Conservation (phyloP, 2,329 filamentous ascomycete species). For the Elsinoe arachidis region DNA sequence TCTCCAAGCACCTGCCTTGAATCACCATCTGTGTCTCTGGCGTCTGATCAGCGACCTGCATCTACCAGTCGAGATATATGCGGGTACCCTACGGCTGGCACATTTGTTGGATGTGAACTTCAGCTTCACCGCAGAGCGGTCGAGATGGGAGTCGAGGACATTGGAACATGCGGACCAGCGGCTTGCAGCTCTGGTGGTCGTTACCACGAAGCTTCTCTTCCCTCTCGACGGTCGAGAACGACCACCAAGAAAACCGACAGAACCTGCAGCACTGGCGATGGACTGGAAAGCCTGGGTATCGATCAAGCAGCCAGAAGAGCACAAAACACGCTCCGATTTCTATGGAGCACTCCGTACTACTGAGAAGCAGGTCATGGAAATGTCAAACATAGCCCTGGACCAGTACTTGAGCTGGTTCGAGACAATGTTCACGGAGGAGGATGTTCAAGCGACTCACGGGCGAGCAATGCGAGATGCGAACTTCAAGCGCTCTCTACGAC, state of each 20-base stretch:
- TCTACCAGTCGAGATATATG: constrained; percentile 63
- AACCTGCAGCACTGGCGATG: constrained; percentile 52
- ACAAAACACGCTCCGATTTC: constrained; percentile 26
- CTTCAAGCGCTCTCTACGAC: constrained; percentile 33
- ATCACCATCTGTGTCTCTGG: constrained; percentile 58
- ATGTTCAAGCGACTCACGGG: constrained; percentile 26
- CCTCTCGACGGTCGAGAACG: constrained; percentile 57
- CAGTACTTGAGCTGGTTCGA: constrained; percentile 76
- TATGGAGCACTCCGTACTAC: constrained; percentile 45
- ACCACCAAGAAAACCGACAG: constrained; percentile 41
- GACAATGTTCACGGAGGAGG: constrained; percentile 50
- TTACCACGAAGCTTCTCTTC: constrained; percentile 70
- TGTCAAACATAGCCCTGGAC: constrained; percentile 56
- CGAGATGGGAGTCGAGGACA: constrained; percentile 34
- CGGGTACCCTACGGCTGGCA: constrained; percentile 50
- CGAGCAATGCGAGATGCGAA: constrained; percentile 28
- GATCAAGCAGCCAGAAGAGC: constrained; percentile 5
- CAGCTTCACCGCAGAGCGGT: constrained; percentile 36
- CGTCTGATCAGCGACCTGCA: constrained; percentile 62
- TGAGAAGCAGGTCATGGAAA: constrained; percentile 53
- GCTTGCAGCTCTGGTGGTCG: constrained; percentile 60
- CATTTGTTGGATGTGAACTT: constrained; percentile 47
- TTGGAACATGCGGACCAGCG: constrained; percentile 66
- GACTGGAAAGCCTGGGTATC: constrained; percentile 65
- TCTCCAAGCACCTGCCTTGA: constrained; percentile 64